Percentiles rank a stretch among this genome's conserved stretches.
Conservation (phyloP, 2,329 filamentous ascomycete species). For the Colletotrichum spinosum region DNA sequence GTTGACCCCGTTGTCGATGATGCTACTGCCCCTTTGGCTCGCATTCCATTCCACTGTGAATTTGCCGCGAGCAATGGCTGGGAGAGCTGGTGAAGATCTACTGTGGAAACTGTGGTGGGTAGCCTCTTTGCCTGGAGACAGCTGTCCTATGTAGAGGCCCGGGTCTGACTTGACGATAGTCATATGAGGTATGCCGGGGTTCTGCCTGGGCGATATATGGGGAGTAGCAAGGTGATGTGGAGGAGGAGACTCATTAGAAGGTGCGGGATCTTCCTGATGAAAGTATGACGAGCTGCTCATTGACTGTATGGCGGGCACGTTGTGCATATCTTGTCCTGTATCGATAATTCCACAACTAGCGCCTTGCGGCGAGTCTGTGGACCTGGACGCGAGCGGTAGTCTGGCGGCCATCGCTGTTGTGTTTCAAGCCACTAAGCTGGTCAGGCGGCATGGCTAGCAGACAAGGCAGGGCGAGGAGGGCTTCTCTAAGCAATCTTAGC, state of each 20-base stretch:
- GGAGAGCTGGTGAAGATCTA: slow-evolving; percentile 7
- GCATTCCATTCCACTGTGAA: slow-evolving; percentile 81
- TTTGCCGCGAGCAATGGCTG: slow-evolving; percentile 53
- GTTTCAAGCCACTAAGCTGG: slow-evolving; percentile 15
- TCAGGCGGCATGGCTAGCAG: slow-evolving; percentile 6
- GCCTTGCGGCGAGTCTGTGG: slow-evolving; percentile 16
- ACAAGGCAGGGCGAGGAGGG: neutral
- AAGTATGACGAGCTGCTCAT: too few species aligned
- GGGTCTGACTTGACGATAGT: too few species aligned
- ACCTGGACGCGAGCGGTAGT: slow-evolving; percentile 30
- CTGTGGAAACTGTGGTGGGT: slow-evolving; percentile 1
- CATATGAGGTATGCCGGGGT: too few species aligned
- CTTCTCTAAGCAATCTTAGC: slow-evolving; percentile 21
- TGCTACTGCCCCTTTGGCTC: slow-evolving; percentile 73
- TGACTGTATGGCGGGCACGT: neutral
- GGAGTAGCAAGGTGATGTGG: too few species aligned
- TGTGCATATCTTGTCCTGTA: slow-evolving; percentile 8
- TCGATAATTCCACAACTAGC: slow-evolving; percentile 21
- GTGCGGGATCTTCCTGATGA: too few species aligned
- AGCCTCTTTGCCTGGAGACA: neutral
- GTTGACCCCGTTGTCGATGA: slow-evolving; percentile 62
- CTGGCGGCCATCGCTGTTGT: slow-evolving; percentile 24
- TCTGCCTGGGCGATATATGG: too few species aligned
- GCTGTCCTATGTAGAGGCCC: too few species aligned
- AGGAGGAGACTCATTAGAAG: too few species aligned